These are phyloP conservation scores for Colletotrichum echinochloae DNA, from an alignment of 2,329 filamentous ascomycete genomes.

Conservation along the genomic window DNA sequence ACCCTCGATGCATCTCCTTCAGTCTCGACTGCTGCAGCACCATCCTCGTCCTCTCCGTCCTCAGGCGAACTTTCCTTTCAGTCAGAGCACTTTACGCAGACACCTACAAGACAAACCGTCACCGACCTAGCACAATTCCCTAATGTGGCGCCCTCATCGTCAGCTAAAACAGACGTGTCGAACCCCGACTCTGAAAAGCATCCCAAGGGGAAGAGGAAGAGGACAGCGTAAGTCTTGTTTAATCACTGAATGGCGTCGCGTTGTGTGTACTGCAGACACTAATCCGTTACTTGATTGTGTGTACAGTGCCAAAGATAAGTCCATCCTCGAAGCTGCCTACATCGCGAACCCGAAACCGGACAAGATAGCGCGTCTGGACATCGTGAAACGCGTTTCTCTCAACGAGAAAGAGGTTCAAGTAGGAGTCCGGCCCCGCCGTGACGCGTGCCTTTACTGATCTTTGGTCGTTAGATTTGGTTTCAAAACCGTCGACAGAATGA, in stretches of 20 bases:
- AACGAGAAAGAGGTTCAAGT: constrained; percentile 98
- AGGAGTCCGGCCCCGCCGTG: constrained; percentile 42
- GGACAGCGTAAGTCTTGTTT: constrained; percentile 67
- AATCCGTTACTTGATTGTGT: constrained; percentile 18
- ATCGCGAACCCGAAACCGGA: constrained; percentile 89
- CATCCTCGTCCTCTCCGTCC: constrained; percentile 16
- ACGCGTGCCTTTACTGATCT: constrained; percentile 13
- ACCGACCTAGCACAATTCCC: neutral
- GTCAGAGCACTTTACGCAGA: constrained; percentile 7
- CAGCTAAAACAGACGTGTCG: constrained; percentile 25
- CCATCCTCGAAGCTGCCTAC: constrained; percentile 88
- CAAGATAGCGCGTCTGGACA: constrained; percentile 85
- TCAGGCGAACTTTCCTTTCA: constrained; percentile 22
- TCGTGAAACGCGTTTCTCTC: constrained; percentile 86
- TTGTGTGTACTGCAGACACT: neutral
- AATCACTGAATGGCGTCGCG: neutral
- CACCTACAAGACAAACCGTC: constrained; percentile 6
- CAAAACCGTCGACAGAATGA: constrained; percentile 96
- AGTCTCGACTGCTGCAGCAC: constrained; percentile 18
- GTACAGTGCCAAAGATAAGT: constrained; percentile 85
- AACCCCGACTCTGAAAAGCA: constrained; percentile 55
- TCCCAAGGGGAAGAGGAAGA: constrained; percentile 71
- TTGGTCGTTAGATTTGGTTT: constrained; percentile 86
- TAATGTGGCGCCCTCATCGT: constrained; percentile 1
- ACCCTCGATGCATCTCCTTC: constrained; percentile 18